These are phyloP conservation scores for Podospora appendiculata DNA, from an alignment of 495 filamentous ascomycete species.

Conservation along the genomic window DNA sequence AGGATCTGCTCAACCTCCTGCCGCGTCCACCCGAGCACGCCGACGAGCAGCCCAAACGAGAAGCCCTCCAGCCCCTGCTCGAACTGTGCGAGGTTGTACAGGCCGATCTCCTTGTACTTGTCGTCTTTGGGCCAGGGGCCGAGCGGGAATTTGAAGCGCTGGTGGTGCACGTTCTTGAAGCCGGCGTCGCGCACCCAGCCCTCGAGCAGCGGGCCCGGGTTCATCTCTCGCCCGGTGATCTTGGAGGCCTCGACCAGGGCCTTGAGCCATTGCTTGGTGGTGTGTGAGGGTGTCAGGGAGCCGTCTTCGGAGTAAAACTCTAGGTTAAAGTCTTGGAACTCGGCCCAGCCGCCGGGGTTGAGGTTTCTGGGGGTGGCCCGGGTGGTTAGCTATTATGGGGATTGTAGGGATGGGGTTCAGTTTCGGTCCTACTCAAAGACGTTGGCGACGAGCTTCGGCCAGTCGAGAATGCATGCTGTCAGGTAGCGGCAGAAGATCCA, in stretches of 20 bases:
- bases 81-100: conserved; percentile 29
- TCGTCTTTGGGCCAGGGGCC: conserved; percentile 53
- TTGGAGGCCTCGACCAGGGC: conserved; percentile 29
- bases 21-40: conserved; percentile 43
- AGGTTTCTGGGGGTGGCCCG: too few relatives aligned
- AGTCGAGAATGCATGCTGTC: conserved; percentile 50
- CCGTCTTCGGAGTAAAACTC: too few relatives aligned
- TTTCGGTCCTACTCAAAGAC: too few relatives aligned
- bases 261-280: conserved; percentile 25
- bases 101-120: conserved; percentile 43
- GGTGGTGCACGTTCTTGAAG: conserved; percentile 45
- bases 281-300: conserved; percentile 24
- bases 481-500: conserved; percentile 56
- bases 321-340: too few relatives aligned
- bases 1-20: conserved; percentile 49
- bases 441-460: conserved; percentile 35
- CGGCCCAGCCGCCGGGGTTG: too few relatives aligned
- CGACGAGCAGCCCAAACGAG: conserved; percentile 38
- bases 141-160: conserved; percentile 44
- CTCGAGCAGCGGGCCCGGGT: conserved; percentile 26
- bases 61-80: conserved; percentile 38
- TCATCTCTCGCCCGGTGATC: conserved; percentile 30
- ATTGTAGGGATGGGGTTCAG: too few relatives aligned
- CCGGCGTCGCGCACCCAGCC: conserved; percentile 43
- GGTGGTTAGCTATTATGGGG: too few relatives aligned